Percentiles rank a stretch among this genome's conserved stretches.
Conservation (phyloP, 106 monocot species). For the Acorus calamus region DNA sequence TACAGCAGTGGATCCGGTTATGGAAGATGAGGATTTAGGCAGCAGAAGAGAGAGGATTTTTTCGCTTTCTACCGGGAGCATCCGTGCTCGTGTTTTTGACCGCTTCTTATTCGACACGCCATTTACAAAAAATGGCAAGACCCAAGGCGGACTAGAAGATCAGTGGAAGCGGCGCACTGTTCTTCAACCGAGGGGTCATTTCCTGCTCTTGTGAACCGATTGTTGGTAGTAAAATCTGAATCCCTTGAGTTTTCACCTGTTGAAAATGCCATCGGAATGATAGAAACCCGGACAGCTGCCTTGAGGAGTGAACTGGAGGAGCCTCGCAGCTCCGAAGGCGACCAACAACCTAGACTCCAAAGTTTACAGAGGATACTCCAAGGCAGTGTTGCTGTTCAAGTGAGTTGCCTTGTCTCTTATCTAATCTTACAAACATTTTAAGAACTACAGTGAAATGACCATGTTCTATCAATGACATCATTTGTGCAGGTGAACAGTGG, state of each 20-base stretch:
- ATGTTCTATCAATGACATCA: no score
- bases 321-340: constrained; percentile 91
- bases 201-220: constrained; percentile 88
- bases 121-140: constrained; percentile 98
- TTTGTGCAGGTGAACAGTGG: constrained; percentile 90
- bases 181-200: constrained; percentile 92
- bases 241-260: constrained; percentile 95
- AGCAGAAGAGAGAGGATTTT: constrained; percentile 89
- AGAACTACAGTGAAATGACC: no score
- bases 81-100: constrained; percentile 81
- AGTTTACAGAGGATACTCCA: constrained; percentile 98
- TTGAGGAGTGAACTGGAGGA: constrained; percentile 95
- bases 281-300: constrained; percentile 96
- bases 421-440: neutral
- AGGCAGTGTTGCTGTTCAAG: constrained; percentile 99
- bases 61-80: constrained; percentile 63
- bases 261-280: constrained; percentile 99
- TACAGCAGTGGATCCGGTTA: constrained; percentile 96
- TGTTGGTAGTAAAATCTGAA: constrained; percentile 78
- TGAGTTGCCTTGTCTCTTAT: constrained; percentile 9
- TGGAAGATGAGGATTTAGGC: constrained; percentile 96
- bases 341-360: constrained; percentile 88
- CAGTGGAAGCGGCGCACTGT: constrained; percentile 97
- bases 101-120: constrained; percentile 95
- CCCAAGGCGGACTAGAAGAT: constrained; percentile 93